Evolutionary conservation across 768 basidiomycete species (phyloP).

Genomic region (Chalciporus pseudorubinellus): DNA sequence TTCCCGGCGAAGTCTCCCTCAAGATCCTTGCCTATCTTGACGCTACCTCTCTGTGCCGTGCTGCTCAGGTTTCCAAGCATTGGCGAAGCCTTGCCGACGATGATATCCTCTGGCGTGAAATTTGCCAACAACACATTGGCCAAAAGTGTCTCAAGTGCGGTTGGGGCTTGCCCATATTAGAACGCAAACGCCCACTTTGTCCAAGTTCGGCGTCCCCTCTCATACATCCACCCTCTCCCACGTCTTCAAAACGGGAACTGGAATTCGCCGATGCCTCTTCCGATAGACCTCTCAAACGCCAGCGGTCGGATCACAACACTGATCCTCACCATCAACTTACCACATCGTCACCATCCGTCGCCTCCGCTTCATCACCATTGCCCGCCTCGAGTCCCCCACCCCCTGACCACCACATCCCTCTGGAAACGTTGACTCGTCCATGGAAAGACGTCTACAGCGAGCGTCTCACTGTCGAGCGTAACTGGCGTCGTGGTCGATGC

Average conservation of each 20-base stretch:
- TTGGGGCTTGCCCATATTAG: slow-evolving; percentile 92
- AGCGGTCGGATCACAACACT: slow-evolving; percentile 24
- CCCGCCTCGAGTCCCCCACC: slow-evolving; percentile 6
- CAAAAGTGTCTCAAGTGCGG: slow-evolving; percentile 96
- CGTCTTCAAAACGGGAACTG: slow-evolving; percentile 39
- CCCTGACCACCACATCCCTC: slow-evolving; percentile 27
- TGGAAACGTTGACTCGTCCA: slow-evolving; percentile 64
- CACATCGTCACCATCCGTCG: slow-evolving; percentile 9
- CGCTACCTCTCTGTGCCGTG: slow-evolving; percentile 88
- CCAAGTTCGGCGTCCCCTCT: slow-evolving; percentile 40
- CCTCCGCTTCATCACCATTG: slow-evolving; percentile 15
- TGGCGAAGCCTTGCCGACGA: slow-evolving; percentile 94
- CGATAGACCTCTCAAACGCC: slow-evolving; percentile 51
- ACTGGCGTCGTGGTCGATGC: slow-evolving; percentile 94
- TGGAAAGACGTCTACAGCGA: slow-evolving; percentile 99
- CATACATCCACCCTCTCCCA: slow-evolving; percentile 28
- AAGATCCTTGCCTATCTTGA: slow-evolving; percentile 88
- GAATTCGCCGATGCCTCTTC: slow-evolving; percentile 29
- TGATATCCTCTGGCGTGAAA: slow-evolving; percentile 90
- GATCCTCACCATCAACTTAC: background rate
- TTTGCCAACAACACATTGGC: slow-evolving; percentile 98
- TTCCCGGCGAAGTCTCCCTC: slow-evolving; percentile 88
- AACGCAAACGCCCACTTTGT: slow-evolving; percentile 58
- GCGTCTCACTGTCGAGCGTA: slow-evolving; percentile 92
- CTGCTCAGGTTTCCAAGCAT: slow-evolving; percentile 81